Conservation (phyloP, 371 early-diverging fungal species). For the Lichtheimia corymbifera region DNA sequence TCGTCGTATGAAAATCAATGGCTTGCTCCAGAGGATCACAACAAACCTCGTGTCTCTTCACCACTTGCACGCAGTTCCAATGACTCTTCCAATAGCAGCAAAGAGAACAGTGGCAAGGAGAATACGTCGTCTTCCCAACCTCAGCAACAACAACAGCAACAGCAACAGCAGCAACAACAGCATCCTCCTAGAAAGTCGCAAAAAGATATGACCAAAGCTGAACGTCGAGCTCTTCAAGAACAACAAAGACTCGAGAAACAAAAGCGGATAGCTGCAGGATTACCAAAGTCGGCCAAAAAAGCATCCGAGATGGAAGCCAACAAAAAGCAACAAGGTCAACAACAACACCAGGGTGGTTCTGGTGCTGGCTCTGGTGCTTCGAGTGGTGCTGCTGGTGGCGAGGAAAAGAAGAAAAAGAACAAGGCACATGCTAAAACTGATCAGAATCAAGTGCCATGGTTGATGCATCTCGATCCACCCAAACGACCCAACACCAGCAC, state of each 20-base stretch:
- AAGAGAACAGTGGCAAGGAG: slow-evolving; percentile 5
- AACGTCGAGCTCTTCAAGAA: slow-evolving; percentile 83
- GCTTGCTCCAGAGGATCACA: slow-evolving; percentile 16
- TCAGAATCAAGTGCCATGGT: slow-evolving; percentile 63
- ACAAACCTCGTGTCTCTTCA: slow-evolving; percentile 9
- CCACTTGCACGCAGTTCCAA: slow-evolving; percentile 2
- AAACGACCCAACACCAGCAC: slow-evolving; percentile 51
- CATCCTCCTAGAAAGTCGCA: slow-evolving; percentile 42
- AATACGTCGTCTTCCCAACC: neutral
- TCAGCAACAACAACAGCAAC: neutral
- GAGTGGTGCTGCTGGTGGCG: slow-evolving; percentile 18
- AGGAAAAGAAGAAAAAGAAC: slow-evolving; percentile 38
- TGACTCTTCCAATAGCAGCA: neutral
- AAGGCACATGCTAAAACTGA: slow-evolving; percentile 29
- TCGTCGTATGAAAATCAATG: slow-evolving; percentile 26
- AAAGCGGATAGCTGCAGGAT: slow-evolving; percentile 54
- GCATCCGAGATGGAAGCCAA: slow-evolving; percentile 20
- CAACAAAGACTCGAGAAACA: slow-evolving; percentile 76
- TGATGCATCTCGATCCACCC: slow-evolving; percentile 68
- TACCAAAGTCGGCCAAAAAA: slow-evolving; percentile 36
- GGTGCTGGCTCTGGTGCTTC: too few species aligned
- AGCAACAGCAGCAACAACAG: slow-evolving; percentile 6
- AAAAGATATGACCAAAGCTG: slow-evolving; percentile 89
- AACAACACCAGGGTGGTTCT: neutral
- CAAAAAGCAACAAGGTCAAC: slow-evolving; percentile 28